A percentile compares a stretch with the other conserved stretches of the same genome.
Evolutionary conservation across 1,284 basidiomycete species (phyloP).

Genomic region (Ceratobasidium sp.): DNA sequence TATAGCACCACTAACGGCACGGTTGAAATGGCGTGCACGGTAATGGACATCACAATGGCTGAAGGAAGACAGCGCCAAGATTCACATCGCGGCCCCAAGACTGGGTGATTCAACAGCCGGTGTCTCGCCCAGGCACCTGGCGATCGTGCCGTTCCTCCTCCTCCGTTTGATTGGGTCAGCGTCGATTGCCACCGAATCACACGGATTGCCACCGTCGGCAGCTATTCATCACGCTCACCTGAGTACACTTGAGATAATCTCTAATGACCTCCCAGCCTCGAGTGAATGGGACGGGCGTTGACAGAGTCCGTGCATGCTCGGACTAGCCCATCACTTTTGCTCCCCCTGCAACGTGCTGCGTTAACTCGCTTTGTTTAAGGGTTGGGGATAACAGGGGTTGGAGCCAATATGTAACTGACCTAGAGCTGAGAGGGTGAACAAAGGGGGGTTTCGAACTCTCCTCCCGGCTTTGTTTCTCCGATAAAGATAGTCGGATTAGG

Average conservation of each 20-base stretch:
- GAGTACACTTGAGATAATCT: neutral
- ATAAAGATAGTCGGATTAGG: slow-evolving; percentile 14
- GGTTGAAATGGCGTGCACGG: slow-evolving; percentile 9
- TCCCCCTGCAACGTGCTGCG: slow-evolving; percentile 26
- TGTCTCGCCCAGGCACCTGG: slow-evolving; percentile 34
- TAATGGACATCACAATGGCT: slow-evolving; percentile 9
- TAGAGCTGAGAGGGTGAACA: slow-evolving; percentile 37
- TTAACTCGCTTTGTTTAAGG: slow-evolving; percentile 27
- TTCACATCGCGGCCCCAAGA: slow-evolving; percentile 15
- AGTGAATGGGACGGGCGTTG: neutral
- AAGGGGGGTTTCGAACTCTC: slow-evolving; percentile 32
- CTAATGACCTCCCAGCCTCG: neutral
- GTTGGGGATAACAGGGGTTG: slow-evolving; percentile 12
- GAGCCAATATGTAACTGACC: slow-evolving; percentile 11
- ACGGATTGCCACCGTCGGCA: neutral
- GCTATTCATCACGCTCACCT: neutral
- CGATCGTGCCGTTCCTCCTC: slow-evolving; percentile 5
- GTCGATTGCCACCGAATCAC: slow-evolving; percentile 22
- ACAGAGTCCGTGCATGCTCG: slow-evolving; percentile 10
- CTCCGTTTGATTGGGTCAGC: slow-evolving; percentile 1
- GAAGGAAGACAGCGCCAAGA: slow-evolving; percentile 23
- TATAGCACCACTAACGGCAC: slow-evolving; percentile 1
- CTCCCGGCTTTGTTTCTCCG: slow-evolving; percentile 33
- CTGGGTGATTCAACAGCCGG: slow-evolving; percentile 22
- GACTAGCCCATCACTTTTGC: neutral